Evolutionary conservation across 768 basidiomycete genomes (phyloP).

Genomic region (Mycena leptocephala): DNA sequence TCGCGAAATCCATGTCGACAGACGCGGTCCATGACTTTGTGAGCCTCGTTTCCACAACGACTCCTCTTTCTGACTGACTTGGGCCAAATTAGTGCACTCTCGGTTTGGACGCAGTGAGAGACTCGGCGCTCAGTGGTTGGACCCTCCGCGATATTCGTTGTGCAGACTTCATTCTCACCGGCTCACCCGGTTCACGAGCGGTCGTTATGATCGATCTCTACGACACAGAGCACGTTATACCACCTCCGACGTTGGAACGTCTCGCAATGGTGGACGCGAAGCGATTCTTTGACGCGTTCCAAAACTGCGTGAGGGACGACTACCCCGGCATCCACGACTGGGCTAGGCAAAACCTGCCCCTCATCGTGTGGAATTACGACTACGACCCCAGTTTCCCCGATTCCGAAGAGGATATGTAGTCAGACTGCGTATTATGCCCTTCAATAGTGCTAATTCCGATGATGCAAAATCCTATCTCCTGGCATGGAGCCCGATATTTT

Average conservation of each 20-base stretch:
- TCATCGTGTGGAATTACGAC: slow-evolving; percentile 2
- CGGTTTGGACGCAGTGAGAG: slow-evolving; percentile 9
- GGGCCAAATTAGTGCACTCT: slow-evolving; percentile 2
- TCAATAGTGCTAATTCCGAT: too few relatives aligned
- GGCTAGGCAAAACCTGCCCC: slow-evolving; percentile 6
- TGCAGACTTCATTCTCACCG: slow-evolving; percentile 10
- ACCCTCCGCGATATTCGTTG: not conserved
- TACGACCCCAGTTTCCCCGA: slow-evolving; percentile 1
- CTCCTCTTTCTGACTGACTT: slow-evolving; percentile 3
- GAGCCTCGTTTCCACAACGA: not conserved
- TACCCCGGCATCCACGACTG: slow-evolving; percentile 7
- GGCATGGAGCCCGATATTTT: too few relatives aligned
- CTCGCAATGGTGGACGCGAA: slow-evolving; percentile 6
- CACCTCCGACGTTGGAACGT: slow-evolving; percentile 1
- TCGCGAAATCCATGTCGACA: slow-evolving; percentile 2
- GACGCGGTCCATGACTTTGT: slow-evolving; percentile 5
- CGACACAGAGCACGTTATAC: not conserved
- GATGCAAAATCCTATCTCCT: too few relatives aligned
- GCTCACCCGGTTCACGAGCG: not conserved
- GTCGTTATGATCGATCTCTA: slow-evolving; percentile 23
- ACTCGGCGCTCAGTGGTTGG: slow-evolving; percentile 12
- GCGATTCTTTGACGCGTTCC: slow-evolving; percentile 2
- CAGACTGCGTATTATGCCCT: not conserved
- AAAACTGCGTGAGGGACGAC: slow-evolving; percentile 5
- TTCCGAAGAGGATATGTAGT: slow-evolving; percentile 9